Evolutionary conservation across 441 rosid genomes (phyloP), one percentile per base, ranked within the genome.

Genomic region (Pelargonium exstipulatum): DNA sequence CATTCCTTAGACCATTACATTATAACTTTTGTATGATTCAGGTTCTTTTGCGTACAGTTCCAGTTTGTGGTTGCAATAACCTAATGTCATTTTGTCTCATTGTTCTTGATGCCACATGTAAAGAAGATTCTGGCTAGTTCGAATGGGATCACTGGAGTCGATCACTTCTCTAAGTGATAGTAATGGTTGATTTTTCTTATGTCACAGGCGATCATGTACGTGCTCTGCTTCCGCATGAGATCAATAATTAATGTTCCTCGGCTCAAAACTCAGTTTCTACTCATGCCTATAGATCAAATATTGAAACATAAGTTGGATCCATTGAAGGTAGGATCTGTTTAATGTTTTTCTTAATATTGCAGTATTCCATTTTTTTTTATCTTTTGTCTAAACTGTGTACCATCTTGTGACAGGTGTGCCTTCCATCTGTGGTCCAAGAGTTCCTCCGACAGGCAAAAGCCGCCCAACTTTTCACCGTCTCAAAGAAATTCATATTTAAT

Each of bases 151-250:
- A 48, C 26, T 1, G 26, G 1, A 0, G 26, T 24, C 26, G 35
- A 2, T 29, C 35, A 29, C 35, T 2, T 29, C 4, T 29, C 35
- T 29, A 29, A 29, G 35, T 29, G 35, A 29, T 29, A 29, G 35
- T 29, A 3, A 29, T 29, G 35, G 35, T 29, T 29, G 35, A 29
- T 29, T 29, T 29, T 29, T 29, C 35, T 29, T 29, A 29, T 70
- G 24, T 61, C 7, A 14, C 83, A 94, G 99, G 97, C 96, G 32
- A 83, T 95, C 68, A 79, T 92, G 90, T 89, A 95, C 49, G 86
- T 87, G 64, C 88, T 95, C 32, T 95, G 97, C 86, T 95, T 95
- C 72, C 87, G 92, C 5, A 85, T 91, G 97, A 85, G 84, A 73
- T 78, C 91, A 24, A 80, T 95, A 61, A 71, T 86, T 71, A 85